These are phyloP conservation scores for Debaryomyces castellii DNA, from an alignment of 805 yeast species.

Conservation along the genomic window DNA sequence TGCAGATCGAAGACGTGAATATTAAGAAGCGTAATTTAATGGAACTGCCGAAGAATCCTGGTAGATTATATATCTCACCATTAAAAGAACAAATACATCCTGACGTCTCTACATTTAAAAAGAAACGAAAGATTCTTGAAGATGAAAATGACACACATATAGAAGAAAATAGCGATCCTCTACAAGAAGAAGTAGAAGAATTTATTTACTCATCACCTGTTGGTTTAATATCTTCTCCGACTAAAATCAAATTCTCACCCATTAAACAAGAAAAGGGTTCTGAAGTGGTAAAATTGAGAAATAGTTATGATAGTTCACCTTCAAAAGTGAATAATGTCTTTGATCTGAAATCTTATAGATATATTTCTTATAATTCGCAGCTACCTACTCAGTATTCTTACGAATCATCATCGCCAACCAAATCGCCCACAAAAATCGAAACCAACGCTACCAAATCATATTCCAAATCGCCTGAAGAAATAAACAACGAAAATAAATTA, in stretches of 20 bases:
- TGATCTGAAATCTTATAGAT: not conserved
- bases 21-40: not conserved
- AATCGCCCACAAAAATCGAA: not conserved
- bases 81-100: not conserved
- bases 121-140: not conserved
- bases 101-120: not conserved
- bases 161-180: not conserved
- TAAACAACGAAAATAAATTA: not conserved
- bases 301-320: not conserved
- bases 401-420: constrained; percentile 5
- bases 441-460: not conserved
- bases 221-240: not conserved
- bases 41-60: too few species aligned
- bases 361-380: constrained; percentile 4
- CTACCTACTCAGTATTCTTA: constrained; percentile 8
- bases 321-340: not conserved
- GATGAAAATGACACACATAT: not conserved
- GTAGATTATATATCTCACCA: not conserved
- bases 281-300: not conserved
- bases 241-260: not conserved
- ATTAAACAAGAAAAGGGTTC: not conserved
- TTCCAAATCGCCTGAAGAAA: not conserved
- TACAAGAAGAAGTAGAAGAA: not conserved
- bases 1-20: too few species aligned
- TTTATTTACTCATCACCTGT: not conserved